phyloP scores from a whole-genome alignment of 78 protist genomes.

The Polysphondylium violaceum region DNA sequence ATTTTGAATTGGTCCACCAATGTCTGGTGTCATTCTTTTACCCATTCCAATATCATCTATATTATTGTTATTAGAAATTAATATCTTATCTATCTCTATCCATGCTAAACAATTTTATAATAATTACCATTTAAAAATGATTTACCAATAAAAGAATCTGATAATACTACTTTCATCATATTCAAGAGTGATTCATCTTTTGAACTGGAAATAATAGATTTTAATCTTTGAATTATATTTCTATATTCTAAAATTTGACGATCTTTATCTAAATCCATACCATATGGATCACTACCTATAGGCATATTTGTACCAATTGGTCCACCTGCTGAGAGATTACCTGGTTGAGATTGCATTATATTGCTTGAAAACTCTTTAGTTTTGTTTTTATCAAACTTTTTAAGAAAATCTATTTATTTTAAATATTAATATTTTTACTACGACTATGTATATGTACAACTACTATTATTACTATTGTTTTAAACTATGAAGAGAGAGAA shows the following conservation, averaged over 20 bases:
- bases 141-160: conserved; percentile 61
- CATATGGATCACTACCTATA: background rate
- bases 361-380: conserved; percentile 23
- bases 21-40: conserved; percentile 29
- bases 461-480: too few relatives aligned
- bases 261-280: conserved; percentile 28
- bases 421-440: too few relatives aligned
- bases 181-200: conserved; percentile 51
- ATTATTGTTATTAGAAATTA: background rate
- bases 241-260: conserved; percentile 19
- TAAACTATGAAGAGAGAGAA: too few relatives aligned
- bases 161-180: conserved; percentile 24
- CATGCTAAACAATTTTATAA: background rate
- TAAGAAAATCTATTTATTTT: conserved; percentile 19
- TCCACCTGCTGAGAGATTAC: too few relatives aligned
- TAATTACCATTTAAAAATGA: conserved; percentile 47
- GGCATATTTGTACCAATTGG: conserved; percentile 7
- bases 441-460: too few relatives aligned
- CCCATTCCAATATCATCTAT: conserved; percentile 40
- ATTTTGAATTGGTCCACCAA: conserved; percentile 50
- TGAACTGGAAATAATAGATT: conserved; percentile 27
- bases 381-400: conserved; percentile 33
- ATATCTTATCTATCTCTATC: background rate
- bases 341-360: conserved; percentile 34
- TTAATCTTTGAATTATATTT: conserved; percentile 58